Evolutionary conservation across 2,329 filamentous ascomycete genomes (phyloP).

Genomic region (Colletotrichum liaoningense): DNA sequence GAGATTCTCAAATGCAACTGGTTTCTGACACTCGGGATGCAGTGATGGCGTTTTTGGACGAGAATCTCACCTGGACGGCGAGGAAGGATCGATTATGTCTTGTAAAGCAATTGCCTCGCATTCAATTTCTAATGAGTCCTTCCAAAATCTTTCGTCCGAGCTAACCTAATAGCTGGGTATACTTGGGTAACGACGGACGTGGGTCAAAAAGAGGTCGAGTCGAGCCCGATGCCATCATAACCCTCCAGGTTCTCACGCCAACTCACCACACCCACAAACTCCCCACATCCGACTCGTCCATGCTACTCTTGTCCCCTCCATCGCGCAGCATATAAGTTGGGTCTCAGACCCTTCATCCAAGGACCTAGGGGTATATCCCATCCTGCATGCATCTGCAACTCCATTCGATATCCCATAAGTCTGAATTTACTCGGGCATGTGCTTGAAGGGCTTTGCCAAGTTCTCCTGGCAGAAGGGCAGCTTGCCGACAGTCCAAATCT

Average conservation of each 20-base stretch:
- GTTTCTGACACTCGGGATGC: background rate
- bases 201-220: background rate
- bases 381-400: background rate
- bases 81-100: background rate
- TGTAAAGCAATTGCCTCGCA: background rate
- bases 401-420: background rate
- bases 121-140: background rate
- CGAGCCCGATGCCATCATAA: constrained; percentile 19
- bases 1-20: too few species aligned
- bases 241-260: constrained; percentile 35
- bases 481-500: constrained; percentile 78
- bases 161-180: background rate
- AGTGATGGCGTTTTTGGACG: background rate
- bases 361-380: background rate
- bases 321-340: constrained; percentile 7
- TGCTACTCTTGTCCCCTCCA: background rate
- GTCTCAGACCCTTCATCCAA: background rate
- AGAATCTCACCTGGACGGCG: background rate
- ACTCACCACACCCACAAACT: constrained; percentile 10
- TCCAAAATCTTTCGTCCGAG: background rate
- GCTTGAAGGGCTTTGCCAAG: constrained; percentile 70
- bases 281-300: constrained; percentile 4
- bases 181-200: constrained; percentile 10
- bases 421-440: constrained; percentile 68
- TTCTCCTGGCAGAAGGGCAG: constrained; percentile 77